These are phyloP conservation scores for Trichopus zeylanicus DNA, from an alignment of 116 monocot species.

Conservation along the genomic window DNA sequence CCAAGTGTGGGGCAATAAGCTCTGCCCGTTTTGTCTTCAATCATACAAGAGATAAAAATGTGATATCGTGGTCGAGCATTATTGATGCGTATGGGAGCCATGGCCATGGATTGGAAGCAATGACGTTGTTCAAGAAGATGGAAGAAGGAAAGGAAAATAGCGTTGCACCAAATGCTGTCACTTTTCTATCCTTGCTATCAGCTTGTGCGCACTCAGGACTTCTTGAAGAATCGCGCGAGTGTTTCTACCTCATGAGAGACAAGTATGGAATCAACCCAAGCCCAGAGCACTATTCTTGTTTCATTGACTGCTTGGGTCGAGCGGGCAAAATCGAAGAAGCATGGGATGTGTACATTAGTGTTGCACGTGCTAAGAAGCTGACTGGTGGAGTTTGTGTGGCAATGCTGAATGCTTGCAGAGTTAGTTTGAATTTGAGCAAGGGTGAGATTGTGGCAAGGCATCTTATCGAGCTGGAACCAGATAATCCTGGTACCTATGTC, in stretches of 20 bases:
- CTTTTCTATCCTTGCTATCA: slow-evolving; percentile 30
- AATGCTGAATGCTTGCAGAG: slow-evolving; percentile 36
- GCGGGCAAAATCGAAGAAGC: slow-evolving; percentile 36
- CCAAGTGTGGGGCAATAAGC: slow-evolving; percentile 24
- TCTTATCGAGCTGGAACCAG: slow-evolving; percentile 24
- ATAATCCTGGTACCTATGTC: slow-evolving; percentile 32
- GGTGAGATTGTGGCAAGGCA: slow-evolving; percentile 22
- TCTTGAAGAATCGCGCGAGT: slow-evolving; percentile 14
- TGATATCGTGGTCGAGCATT: slow-evolving; percentile 30
- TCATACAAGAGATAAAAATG: slow-evolving; percentile 9
- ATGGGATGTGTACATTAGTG: slow-evolving; percentile 26
- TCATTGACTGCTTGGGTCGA: slow-evolving; percentile 31
- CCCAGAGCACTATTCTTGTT: slow-evolving; percentile 39
- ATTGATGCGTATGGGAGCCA: slow-evolving; percentile 32
- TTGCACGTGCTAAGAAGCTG: slow-evolving; percentile 1
- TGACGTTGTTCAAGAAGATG: slow-evolving; percentile 21
- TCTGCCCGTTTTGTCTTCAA: slow-evolving; percentile 7
- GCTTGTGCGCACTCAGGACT: slow-evolving; percentile 42
- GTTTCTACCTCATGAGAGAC: slow-evolving; percentile 22
- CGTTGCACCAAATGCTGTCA: slow-evolving; percentile 25
- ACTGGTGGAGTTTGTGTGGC: slow-evolving; percentile 30
- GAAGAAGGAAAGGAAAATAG: neutral
- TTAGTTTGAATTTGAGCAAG: slow-evolving; percentile 21
- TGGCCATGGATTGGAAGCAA: slow-evolving; percentile 23
- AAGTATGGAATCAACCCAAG: slow-evolving; percentile 20